phyloP scores from a whole-genome alignment of 345 rosid genomes.

The Eucalyptus shirleyi region DNA sequence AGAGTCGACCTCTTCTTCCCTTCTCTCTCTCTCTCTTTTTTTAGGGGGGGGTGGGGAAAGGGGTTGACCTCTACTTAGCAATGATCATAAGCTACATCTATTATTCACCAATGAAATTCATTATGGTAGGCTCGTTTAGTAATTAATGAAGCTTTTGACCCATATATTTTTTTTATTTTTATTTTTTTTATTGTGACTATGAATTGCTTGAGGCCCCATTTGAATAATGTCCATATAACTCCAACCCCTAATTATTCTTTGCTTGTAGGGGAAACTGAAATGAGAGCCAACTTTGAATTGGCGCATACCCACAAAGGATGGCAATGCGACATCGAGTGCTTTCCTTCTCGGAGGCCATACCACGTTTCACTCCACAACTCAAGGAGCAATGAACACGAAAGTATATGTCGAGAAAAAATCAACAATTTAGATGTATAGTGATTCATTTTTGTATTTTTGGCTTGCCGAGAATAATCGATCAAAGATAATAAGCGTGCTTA shows the following conservation, averaged over 20 bases:
- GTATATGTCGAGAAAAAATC: background rate
- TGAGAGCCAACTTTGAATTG: background rate
- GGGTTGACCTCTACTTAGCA: background rate
- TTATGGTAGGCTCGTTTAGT: background rate
- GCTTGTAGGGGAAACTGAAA: background rate
- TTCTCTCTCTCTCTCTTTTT: background rate
- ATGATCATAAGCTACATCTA: background rate
- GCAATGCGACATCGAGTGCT: background rate
- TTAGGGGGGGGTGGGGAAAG: rapidly evolving
- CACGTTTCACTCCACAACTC: background rate
- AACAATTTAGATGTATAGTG: background rate
- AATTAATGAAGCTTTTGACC: background rate
- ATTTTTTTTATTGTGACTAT: background rate
- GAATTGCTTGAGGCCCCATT: background rate
- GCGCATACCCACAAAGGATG: background rate
- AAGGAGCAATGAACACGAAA: background rate
- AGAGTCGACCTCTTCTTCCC: background rate
- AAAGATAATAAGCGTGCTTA: background rate
- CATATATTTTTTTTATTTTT: background rate
- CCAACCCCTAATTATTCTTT: background rate
- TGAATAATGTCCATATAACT: background rate
- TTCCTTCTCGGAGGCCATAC: background rate
- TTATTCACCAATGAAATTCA: background rate
- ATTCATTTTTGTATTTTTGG: background rate
- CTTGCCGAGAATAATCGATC: background rate